Evolutionary conservation across 768 basidiomycete genomes (phyloP).

Genomic region (Tylopilus subfusipes): DNA sequence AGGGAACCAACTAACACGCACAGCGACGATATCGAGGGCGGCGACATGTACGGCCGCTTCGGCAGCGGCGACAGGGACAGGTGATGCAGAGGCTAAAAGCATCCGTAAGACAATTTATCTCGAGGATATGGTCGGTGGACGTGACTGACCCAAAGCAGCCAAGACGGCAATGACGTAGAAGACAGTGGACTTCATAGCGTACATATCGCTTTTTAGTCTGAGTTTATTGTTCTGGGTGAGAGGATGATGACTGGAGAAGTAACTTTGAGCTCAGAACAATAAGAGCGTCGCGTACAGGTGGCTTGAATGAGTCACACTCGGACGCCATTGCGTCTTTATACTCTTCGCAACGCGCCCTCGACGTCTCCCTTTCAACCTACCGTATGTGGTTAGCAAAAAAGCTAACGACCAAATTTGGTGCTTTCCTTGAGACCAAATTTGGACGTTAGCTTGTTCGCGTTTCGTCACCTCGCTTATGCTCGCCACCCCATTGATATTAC

Average conservation of each 20-base stretch:
- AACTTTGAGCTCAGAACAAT: slow-evolving; percentile 27
- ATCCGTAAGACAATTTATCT: not conserved
- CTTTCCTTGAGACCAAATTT: slow-evolving; percentile 26
- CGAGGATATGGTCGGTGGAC: not conserved
- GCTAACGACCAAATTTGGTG: slow-evolving; percentile 20
- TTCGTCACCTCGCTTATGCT: not conserved
- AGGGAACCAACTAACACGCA: not conserved
- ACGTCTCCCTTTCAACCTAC: slow-evolving; percentile 26
- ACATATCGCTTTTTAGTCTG: slow-evolving; percentile 26
- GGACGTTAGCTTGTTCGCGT: slow-evolving; percentile 26
- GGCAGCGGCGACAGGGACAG: slow-evolving; percentile 19
- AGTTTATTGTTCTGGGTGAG: slow-evolving; percentile 27
- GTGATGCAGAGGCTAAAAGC: slow-evolving; percentile 28
- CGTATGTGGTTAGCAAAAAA: slow-evolving; percentile 20
- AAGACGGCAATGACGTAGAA: slow-evolving; percentile 30
- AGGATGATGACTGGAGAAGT: not conserved
- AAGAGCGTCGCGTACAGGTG: slow-evolving; percentile 22
- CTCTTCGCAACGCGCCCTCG: not conserved
- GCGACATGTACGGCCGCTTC: not conserved
- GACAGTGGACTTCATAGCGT: slow-evolving; percentile 24
- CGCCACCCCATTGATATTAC: not conserved
- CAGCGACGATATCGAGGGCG: slow-evolving; percentile 12
- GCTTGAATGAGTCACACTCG: slow-evolving; percentile 19
- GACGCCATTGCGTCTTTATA: slow-evolving; percentile 24
- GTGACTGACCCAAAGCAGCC: slow-evolving; percentile 24